phyloP scores from a whole-genome alignment of 768 basidiomycete species.

The Rhizopogon roseolus region DNA sequence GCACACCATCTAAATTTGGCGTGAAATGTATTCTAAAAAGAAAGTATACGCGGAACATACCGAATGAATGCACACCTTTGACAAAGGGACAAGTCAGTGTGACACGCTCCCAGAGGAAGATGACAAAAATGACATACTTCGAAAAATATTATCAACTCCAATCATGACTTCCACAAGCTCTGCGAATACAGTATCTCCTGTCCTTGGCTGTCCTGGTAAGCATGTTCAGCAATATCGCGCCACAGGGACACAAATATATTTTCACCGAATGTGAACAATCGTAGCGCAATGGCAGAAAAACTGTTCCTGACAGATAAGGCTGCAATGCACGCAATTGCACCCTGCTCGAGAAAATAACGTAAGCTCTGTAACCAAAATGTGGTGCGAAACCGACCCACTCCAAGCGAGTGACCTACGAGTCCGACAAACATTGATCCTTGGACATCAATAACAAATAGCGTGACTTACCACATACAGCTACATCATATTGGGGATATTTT shows the following conservation, averaged over 20 bases:
- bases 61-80: slow-evolving; percentile 40
- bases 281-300: slow-evolving; percentile 21
- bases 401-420: slow-evolving; percentile 39
- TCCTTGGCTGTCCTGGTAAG: slow-evolving; percentile 44
- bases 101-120: neutral
- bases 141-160: slow-evolving; percentile 34
- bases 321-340: slow-evolving; percentile 35
- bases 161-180: slow-evolving; percentile 34
- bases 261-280: slow-evolving; percentile 43
- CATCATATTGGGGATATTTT: slow-evolving; percentile 26
- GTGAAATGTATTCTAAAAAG: neutral
- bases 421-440: slow-evolving; percentile 1
- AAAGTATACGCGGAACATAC: slow-evolving; percentile 15
- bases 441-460: neutral
- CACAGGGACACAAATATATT: neutral
- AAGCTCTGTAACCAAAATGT: neutral
- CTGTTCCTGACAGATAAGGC: slow-evolving; percentile 26
- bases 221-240: neutral
- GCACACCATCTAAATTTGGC: slow-evolving; percentile 41
- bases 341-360: slow-evolving; percentile 17
- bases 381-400: slow-evolving; percentile 17
- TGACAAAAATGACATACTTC: slow-evolving; percentile 25
- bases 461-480: slow-evolving; percentile 27
- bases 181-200: slow-evolving; percentile 37
- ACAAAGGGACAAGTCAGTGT: neutral